A percentile compares a stretch with the other conserved stretches of the same genome.
Evolutionary conservation across 768 basidiomycete species (phyloP).

Genomic region (Auricularia sp.): DNA sequence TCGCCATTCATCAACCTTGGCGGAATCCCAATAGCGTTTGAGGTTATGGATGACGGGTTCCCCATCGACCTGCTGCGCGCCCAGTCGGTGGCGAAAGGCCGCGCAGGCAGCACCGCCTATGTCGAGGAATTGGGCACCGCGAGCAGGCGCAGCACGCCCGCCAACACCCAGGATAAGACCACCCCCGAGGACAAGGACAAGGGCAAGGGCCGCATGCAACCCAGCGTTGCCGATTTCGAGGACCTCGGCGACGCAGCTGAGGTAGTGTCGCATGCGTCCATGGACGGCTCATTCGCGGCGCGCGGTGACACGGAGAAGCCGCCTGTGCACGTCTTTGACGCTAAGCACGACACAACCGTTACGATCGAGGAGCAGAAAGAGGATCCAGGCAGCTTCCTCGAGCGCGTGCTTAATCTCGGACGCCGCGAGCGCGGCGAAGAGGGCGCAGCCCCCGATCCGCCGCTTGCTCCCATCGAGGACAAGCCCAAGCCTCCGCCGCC

Average conservation of each 20-base stretch:
- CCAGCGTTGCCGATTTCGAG: background rate
- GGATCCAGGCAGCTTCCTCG: background rate
- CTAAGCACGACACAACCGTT: slow-evolving; percentile 7
- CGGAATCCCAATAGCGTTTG: slow-evolving; percentile 20
- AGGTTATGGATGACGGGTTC: slow-evolving; percentile 29
- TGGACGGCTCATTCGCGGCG: slow-evolving; percentile 32
- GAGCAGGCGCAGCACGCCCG: slow-evolving; percentile 9
- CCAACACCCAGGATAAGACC: background rate
- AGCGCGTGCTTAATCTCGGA: slow-evolving; percentile 1
- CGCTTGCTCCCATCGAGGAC: slow-evolving; percentile 34
- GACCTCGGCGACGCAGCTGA: slow-evolving; percentile 1
- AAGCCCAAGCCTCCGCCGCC: slow-evolving; percentile 19
- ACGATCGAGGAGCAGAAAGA: background rate
- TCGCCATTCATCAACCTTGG: background rate
- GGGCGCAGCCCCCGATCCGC: slow-evolving; percentile 34
- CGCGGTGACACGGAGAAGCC: slow-evolving; percentile 41
- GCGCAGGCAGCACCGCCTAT: slow-evolving; percentile 25
- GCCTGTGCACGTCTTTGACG: slow-evolving; percentile 51
- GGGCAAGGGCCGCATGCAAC: slow-evolving; percentile 32
- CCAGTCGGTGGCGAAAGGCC: slow-evolving; percentile 20
- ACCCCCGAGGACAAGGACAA: slow-evolving; percentile 24
- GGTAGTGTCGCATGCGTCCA: slow-evolving; percentile 18
- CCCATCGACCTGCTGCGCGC: slow-evolving; percentile 14
- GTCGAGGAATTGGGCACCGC: slow-evolving; percentile 18
- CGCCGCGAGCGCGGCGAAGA: background rate